Conservation (phyloP, 805 yeast species). For the Saccharomycopsis malanga region DNA sequence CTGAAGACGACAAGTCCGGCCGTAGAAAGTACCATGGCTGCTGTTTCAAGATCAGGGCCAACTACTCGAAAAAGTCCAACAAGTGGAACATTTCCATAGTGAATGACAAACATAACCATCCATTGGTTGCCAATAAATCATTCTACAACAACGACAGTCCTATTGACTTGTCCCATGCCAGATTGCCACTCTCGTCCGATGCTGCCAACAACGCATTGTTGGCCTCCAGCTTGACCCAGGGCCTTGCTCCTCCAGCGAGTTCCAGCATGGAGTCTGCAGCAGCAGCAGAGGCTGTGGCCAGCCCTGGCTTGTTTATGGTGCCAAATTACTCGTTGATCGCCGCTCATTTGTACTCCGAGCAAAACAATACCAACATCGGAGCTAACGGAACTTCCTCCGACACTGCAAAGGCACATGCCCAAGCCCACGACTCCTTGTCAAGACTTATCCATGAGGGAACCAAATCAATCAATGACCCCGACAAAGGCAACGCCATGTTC, state of each 20-base stretch:
- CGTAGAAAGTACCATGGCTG: slow-evolving; percentile 8
- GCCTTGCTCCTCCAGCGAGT: neutral
- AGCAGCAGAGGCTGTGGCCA: neutral
- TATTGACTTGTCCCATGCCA: slow-evolving; percentile 9
- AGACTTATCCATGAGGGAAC: neutral
- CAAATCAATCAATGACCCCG: neutral
- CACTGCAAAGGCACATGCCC: neutral
- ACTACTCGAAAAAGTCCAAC: slow-evolving; percentile 17
- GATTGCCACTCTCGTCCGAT: neutral
- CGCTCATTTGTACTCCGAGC: slow-evolving; percentile 1
- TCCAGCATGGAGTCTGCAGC: neutral
- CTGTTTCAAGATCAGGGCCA: slow-evolving; percentile 21
- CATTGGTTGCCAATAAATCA: slow-evolving; percentile 5
- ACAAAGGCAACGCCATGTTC: neutral
- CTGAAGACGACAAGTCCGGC: neutral
- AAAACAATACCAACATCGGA: neutral
- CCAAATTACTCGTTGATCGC: slow-evolving; percentile 2
- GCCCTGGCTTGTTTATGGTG: neutral
- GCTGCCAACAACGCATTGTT: neutral
- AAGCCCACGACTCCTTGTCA: neutral
- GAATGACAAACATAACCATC: slow-evolving; percentile 21
- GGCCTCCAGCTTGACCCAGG: neutral
- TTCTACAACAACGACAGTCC: slow-evolving; percentile 2
- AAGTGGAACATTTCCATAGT: slow-evolving; percentile 22
- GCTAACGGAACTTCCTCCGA: neutral